Evolutionary conservation across 805 yeast species (phyloP).

Genomic region (Candida verbasci): DNA sequence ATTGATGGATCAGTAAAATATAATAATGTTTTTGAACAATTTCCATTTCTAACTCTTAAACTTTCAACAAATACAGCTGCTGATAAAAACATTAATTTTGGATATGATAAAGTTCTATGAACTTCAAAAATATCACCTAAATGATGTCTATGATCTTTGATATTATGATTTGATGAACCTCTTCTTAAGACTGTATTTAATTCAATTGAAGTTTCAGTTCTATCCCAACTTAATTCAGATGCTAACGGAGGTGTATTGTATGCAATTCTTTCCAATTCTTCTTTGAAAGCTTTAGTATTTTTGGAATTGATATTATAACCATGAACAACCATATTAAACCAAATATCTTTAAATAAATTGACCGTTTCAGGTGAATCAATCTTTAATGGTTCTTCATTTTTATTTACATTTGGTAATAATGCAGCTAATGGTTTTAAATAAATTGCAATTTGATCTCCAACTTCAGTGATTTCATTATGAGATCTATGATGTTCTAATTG

Average conservation of each 20-base stretch:
- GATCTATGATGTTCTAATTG: constrained; percentile 75
- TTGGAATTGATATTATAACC: constrained; percentile 69
- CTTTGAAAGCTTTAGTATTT: constrained; percentile 43
- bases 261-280: constrained; percentile 66
- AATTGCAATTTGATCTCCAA: constrained; percentile 63
- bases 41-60: constrained; percentile 73
- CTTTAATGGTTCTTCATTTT: constrained; percentile 37
- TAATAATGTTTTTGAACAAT: constrained; percentile 68
- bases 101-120: constrained; percentile 55
- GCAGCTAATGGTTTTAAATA: constrained; percentile 72
- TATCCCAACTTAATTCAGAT: constrained; percentile 70
- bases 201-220: constrained; percentile 88
- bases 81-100: constrained; percentile 83
- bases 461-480: constrained; percentile 63
- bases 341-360: constrained; percentile 73
- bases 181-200: constrained; percentile 86
- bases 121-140: constrained; percentile 48
- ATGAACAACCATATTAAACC: constrained; percentile 93
- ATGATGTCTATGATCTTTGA: constrained; percentile 67
- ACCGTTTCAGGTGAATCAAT: constrained; percentile 46
- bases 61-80: constrained; percentile 77
- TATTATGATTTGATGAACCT: constrained; percentile 79
- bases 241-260: constrained; percentile 85
- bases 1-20: constrained; percentile 84
- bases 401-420: constrained; percentile 56